A percentile compares a stretch with the other conserved stretches of the same genome.
Conservation (phyloP, 75 land plant genomes). For the Azolla pinnata region DNA sequence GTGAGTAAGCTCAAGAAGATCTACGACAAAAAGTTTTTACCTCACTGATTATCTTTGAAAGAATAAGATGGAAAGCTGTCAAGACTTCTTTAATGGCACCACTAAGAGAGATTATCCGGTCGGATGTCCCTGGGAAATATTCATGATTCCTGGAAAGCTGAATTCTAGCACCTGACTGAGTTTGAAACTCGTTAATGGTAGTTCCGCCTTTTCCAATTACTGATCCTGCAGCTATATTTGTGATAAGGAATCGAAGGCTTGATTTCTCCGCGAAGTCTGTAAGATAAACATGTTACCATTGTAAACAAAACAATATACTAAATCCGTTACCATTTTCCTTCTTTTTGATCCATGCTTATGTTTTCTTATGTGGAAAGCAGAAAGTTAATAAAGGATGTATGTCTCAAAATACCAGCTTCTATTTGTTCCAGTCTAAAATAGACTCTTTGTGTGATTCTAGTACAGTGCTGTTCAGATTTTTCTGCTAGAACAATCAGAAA, state of each 20-base stretch:
- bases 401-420: too few species aligned
- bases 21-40: conserved; percentile 15
- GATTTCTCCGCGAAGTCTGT: conserved; percentile 21
- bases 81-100: conserved; percentile 52
- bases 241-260: conserved; percentile 59
- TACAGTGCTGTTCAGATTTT: too few species aligned
- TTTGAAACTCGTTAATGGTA: conserved; percentile 74
- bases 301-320: neutral
- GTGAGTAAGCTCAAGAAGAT: neutral
- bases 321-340: neutral
- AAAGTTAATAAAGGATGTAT: too few species aligned
- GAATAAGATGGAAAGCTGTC: conserved; percentile 60
- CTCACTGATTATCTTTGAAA: conserved; percentile 61
- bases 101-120: conserved; percentile 66
- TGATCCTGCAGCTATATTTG: conserved; percentile 84
- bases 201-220: conserved; percentile 93
- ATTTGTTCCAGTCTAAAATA: too few species aligned
- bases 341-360: neutral
- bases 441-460: too few species aligned
- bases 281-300: neutral
- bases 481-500: too few species aligned
- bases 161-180: conserved; percentile 78
- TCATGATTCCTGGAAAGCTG: conserved; percentile 83
- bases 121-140: conserved; percentile 82
- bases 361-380: neutral